Evolutionary conservation across 2,329 filamentous ascomycete genomes (phyloP).

Genomic region (Penicillium sp.): DNA sequence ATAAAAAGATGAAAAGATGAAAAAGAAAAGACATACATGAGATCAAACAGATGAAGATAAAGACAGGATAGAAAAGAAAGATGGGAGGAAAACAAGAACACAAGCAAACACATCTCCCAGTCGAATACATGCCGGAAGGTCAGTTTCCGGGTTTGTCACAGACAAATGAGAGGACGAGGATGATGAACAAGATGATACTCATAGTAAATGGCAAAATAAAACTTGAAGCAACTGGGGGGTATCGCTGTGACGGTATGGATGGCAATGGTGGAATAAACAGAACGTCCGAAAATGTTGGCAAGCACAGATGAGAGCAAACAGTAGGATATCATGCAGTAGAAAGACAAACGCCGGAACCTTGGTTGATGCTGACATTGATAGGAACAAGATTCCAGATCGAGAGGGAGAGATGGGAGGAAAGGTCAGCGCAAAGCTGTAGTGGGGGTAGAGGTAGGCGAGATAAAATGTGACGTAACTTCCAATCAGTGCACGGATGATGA

Average conservation of each 20-base stretch:
- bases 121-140: slow-evolving; percentile 1
- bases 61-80: background rate
- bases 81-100: background rate
- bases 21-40: slow-evolving; percentile 4
- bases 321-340: slow-evolving; percentile 15
- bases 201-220: slow-evolving; percentile 6
- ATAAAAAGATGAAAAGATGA: no score
- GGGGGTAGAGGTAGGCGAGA: background rate
- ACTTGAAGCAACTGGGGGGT: slow-evolving; percentile 17
- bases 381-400: background rate
- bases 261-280: slow-evolving; percentile 17
- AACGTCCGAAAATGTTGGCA: slow-evolving; percentile 13
- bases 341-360: slow-evolving; percentile 10
- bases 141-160: background rate
- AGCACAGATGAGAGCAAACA: slow-evolving; percentile 15
- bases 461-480: background rate
- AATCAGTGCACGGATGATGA: slow-evolving; percentile 29
- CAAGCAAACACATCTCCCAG: background rate
- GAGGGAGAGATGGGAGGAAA: background rate
- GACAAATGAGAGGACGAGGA: background rate
- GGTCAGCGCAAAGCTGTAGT: background rate
- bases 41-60: background rate
- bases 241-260: slow-evolving; percentile 24
- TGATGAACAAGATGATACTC: slow-evolving; percentile 2
- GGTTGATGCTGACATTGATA: slow-evolving; percentile 3